Evolutionary conservation across 805 yeast species (phyloP).

Genomic region (Helenozyma rhizophorensis): DNA sequence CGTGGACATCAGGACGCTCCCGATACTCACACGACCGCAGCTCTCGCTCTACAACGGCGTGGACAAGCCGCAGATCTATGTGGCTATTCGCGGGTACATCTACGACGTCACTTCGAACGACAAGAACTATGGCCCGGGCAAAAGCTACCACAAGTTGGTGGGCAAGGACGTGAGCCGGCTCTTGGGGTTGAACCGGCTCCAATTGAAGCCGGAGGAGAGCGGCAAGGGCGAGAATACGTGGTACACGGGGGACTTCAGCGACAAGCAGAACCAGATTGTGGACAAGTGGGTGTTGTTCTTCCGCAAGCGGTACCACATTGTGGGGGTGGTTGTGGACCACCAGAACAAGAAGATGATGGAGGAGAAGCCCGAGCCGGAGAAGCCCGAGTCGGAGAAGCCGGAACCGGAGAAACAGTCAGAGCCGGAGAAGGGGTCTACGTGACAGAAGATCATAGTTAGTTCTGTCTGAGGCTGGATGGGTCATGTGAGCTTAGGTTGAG

Average conservation of each 20-base stretch:
- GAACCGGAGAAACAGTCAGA: too few relatives aligned
- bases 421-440: too few relatives aligned
- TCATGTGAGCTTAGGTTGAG: too few relatives aligned
- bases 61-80: conserved; percentile 45
- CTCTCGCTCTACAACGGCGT: conserved; percentile 31
- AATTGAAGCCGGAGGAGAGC: conserved; percentile 23
- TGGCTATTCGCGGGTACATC: conserved; percentile 70
- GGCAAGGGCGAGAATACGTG: conserved; percentile 32
- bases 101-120: conserved; percentile 71
- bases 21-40: conserved; percentile 30
- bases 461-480: too few relatives aligned
- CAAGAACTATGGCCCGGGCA: conserved; percentile 72
- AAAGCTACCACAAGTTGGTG: conserved; percentile 64
- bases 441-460: too few relatives aligned
- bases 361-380: too few relatives aligned
- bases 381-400: too few relatives aligned
- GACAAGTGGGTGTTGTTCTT: conserved; percentile 75
- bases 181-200: conserved; percentile 56
- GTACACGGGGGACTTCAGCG: conserved; percentile 50
- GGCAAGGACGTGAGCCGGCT: conserved; percentile 80
- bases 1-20: conserved; percentile 27
- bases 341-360: conserved; percentile 3
- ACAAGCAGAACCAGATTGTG: conserved; percentile 54
- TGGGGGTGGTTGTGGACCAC: conserved; percentile 35
- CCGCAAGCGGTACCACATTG: conserved; percentile 38